Evolutionary conservation across 1,284 basidiomycete species (phyloP).

Genomic region (Ceratobasidium sp.): DNA sequence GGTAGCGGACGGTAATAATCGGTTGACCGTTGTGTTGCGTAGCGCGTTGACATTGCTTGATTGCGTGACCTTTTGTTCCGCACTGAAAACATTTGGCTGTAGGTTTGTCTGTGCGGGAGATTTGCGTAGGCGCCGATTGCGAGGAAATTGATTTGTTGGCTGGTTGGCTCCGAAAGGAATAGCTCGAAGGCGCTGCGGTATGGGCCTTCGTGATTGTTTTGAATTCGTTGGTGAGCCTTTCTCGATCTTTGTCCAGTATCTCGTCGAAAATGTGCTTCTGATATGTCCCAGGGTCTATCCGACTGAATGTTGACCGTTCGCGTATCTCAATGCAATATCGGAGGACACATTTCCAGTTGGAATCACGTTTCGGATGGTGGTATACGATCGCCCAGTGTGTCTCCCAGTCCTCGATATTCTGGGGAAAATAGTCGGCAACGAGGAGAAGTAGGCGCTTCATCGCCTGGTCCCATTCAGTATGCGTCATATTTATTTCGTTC

Average conservation of each 20-base stretch:
- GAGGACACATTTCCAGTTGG: neutral
- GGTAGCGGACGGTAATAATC: neutral
- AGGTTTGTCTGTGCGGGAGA: too few species aligned
- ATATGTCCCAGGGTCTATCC: neutral
- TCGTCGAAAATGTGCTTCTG: neutral
- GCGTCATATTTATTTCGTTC: too few species aligned
- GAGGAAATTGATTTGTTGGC: neutral
- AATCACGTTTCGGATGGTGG: neutral
- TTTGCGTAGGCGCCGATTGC: too few species aligned
- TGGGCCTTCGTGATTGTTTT: neutral
- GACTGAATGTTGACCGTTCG: neutral
- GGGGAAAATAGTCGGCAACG: neutral
- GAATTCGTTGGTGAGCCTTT: neutral
- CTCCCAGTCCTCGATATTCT: neutral
- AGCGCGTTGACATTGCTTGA: neutral
- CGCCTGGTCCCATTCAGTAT: neutral
- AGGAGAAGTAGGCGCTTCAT: neutral
- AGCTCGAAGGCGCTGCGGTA: neutral
- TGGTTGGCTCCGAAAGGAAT: neutral
- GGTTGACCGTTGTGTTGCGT: neutral
- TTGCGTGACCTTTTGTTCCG: neutral
- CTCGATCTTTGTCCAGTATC: neutral
- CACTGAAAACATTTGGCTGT: constrained; percentile 4
- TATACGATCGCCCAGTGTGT: neutral
- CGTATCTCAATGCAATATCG: neutral